These are phyloP conservation scores for Talinum fruticosum DNA, from an alignment of 148 eudicot genomes.

Conservation along the genomic window DNA sequence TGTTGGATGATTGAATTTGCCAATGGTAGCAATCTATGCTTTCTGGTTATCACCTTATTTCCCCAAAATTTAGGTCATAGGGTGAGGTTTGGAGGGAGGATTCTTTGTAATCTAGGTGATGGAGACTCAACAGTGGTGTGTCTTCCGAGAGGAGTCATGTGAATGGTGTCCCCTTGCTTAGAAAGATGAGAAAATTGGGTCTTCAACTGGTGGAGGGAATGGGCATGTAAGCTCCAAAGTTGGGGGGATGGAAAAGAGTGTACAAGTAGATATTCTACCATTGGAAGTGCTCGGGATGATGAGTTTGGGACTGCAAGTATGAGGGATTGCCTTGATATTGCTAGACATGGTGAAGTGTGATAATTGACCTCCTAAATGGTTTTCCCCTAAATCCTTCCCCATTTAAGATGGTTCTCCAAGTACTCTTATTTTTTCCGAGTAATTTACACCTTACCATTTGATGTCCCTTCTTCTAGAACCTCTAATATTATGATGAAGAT, in stretches of 20 bases:
- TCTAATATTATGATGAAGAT: not conserved
- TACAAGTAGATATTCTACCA: conserved; percentile 27
- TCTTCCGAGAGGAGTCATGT: conserved; percentile 38
- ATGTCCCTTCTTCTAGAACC: not conserved
- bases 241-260: conserved; percentile 24
- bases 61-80: conserved; percentile 28
- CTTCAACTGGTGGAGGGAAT: conserved; percentile 38
- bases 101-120: conserved; percentile 36
- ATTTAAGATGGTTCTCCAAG: conserved; percentile 69
- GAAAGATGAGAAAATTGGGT: conserved; percentile 40
- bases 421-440: conserved; percentile 95
- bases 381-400: conserved; percentile 79
- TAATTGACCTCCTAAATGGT: conserved; percentile 92
- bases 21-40: conserved; percentile 44
- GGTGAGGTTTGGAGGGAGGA: conserved; percentile 31
- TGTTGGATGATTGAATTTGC: conserved; percentile 14
- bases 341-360: conserved; percentile 69
- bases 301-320: conserved; percentile 74
- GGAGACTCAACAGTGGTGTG: conserved; percentile 37
- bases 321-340: conserved; percentile 79
- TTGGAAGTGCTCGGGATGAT: conserved; percentile 84
- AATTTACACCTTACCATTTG: conserved; percentile 13
- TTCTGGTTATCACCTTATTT: conserved; percentile 43
- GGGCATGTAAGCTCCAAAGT: conserved; percentile 31
- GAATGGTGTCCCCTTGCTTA: conserved; percentile 30